These are phyloP conservation scores for Naganishia vishniacii DNA, from an alignment of 768 basidiomycete species.

Conservation along the genomic window DNA sequence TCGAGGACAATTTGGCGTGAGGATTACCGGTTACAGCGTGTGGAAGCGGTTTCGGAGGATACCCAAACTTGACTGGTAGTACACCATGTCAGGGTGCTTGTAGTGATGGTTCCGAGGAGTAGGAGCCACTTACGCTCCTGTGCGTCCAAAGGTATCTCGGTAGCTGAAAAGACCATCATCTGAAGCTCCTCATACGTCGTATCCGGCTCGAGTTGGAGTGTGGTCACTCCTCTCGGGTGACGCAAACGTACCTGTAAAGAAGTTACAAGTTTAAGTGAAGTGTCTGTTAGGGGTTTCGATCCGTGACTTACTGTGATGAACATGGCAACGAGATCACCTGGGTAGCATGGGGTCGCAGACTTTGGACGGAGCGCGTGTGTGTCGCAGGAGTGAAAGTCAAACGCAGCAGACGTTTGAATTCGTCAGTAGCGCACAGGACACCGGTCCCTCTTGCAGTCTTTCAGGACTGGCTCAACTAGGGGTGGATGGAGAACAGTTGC, in stretches of 20 bases:
- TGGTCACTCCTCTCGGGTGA: slow-evolving; percentile 70
- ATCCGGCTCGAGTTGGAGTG: slow-evolving; percentile 63
- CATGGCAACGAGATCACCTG: neutral
- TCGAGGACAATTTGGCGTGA: slow-evolving; percentile 66
- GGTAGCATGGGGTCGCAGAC: neutral
- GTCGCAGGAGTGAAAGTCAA: too few relatives aligned
- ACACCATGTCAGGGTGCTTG: too few relatives aligned
- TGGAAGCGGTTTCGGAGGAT: slow-evolving; percentile 71
- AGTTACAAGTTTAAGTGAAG: neutral
- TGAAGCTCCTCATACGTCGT: slow-evolving; percentile 66
- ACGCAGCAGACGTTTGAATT: too few relatives aligned
- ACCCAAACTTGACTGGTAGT: slow-evolving; percentile 57
- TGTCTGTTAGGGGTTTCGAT: neutral
- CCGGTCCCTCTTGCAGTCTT: too few relatives aligned
- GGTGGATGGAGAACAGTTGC: too few relatives aligned
- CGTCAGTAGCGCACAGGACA: too few relatives aligned
- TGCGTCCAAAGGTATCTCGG: slow-evolving; percentile 66
- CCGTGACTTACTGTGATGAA: neutral
- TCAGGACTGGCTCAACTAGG: too few relatives aligned
- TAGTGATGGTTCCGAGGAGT: too few relatives aligned
- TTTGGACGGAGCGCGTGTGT: too few relatives aligned
- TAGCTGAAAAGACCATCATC: slow-evolving; percentile 61
- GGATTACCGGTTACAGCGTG: slow-evolving; percentile 45
- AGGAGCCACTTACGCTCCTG: slow-evolving; percentile 69
- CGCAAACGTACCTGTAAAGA: slow-evolving; percentile 60